Base-by-base conservation (phyloP, 2,329 filamentous ascomycete genomes). In the Talaromyces sp. region DNA sequence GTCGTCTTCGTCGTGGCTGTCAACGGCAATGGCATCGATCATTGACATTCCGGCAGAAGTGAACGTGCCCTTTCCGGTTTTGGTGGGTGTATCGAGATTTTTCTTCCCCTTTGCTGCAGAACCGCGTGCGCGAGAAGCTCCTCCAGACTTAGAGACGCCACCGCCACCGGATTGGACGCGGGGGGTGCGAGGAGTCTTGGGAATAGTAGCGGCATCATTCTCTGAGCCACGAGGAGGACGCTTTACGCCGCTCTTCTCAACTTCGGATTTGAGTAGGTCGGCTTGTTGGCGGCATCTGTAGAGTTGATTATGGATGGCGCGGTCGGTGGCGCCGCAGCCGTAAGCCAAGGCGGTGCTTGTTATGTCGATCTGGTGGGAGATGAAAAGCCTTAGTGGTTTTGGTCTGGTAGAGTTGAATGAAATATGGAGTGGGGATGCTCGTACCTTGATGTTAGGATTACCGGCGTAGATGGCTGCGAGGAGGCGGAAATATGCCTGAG, bases 301-400 rank as follows among this genome's bases (percentile, higher is more conserved):
- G 40, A 85, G 78, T 2, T 77, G 78, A 51, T 77, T 76, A 67
- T 85, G 79, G 27, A 85, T 77, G 0, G 82, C 74, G 66, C 84
- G 75, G 72, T 83, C 83, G 0, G 80, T 84, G 0, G 81, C 80
- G 0, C 77, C 79, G 7, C 76, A 69, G 1, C 80, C 81, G 68
- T 81, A 85, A 61, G 81, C 72, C 1, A 71, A 69, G 0, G 83
- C 83, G 27, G 83, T 78, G 3, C 74, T 72, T 1, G 69, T 70
- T 69, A 80, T 78, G 65, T 85, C 78, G 25, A 83, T 74, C 83
- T 85, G 60, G 7, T 61, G n/a, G 6, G 5, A 31, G 15, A 22
- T 43, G 13, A n/a, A 17, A 11, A 43, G 6, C 31, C 7, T 27
- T 13, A 31, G 25, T 27, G 5, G 7, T 49, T 11, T 11, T 27